Conservation (phyloP, 225 moss, liverwort and hornwort species). For the Pseudisothecium myosuroides region DNA sequence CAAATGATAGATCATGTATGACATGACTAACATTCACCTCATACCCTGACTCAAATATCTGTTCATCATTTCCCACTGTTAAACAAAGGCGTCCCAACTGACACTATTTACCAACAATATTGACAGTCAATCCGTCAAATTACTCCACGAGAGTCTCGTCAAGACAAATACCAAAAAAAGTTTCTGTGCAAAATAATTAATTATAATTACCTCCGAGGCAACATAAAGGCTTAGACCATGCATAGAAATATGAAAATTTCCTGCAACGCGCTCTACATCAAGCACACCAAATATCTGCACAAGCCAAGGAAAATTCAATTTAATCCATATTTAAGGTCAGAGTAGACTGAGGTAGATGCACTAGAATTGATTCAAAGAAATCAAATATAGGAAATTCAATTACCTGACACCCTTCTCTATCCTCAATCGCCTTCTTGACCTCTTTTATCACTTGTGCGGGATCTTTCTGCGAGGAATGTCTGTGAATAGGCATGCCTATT, state of each 20-base stretch:
- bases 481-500: constrained; percentile 12
- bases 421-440: constrained; percentile 54
- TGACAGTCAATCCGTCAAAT: neutral
- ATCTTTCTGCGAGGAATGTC: constrained; percentile 20
- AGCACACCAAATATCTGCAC: constrained; percentile 83
- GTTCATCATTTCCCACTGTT: constrained; percentile 6
- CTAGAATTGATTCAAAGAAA: neutral
- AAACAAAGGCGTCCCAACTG: neutral
- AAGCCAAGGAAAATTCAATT: neutral
- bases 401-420: constrained; percentile 88
- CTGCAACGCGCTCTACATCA: constrained; percentile 83
- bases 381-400: neutral
- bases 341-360: neutral
- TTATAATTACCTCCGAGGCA: constrained; percentile 50
- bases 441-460: constrained; percentile 51
- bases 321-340: neutral
- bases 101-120: neutral
- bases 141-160: neutral
- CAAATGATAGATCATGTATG: constrained; percentile 83
- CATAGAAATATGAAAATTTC: constrained; percentile 92
- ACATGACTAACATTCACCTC: constrained; percentile 91
- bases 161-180: neutral
- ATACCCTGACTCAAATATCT: constrained; percentile 53
- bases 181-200: neutral
- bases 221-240: constrained; percentile 78